phyloP scores from a whole-genome alignment of 176 grass and related monocot species.

The Juncus effusus region DNA sequence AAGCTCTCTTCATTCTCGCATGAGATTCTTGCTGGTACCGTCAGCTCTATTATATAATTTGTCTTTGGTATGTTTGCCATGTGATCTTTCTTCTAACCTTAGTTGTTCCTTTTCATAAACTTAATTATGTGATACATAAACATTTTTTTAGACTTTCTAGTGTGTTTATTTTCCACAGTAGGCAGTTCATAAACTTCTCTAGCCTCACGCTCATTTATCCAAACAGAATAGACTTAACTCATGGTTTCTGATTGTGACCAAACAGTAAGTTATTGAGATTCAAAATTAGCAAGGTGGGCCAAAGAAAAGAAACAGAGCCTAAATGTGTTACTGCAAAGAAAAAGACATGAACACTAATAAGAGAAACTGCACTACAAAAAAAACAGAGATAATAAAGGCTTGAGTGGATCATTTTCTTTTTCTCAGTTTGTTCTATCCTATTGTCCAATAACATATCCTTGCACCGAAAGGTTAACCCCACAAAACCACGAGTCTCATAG shows the following conservation, averaged over 20 bases:
- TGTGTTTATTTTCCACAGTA: slow-evolving; percentile 1
- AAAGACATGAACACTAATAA: slow-evolving; percentile 15
- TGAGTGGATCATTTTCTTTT: slow-evolving; percentile 4
- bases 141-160: not conserved
- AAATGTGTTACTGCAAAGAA: slow-evolving; percentile 2
- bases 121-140: too few relatives aligned
- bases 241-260: not conserved
- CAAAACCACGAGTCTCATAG: not conserved
- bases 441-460: slow-evolving; percentile 3
- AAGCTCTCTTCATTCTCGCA: not conserved
- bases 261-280: not conserved
- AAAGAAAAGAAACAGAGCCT: not conserved
- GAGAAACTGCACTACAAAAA: slow-evolving; percentile 8
- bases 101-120: too few relatives aligned
- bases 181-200: too few relatives aligned
- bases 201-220: too few relatives aligned
- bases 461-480: slow-evolving; percentile 21
- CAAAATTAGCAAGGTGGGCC: slow-evolving; percentile 15
- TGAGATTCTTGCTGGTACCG: not conserved
- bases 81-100: slow-evolving; percentile 11
- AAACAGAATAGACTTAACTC: not conserved
- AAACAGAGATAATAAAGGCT: not conserved
- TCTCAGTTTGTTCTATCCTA: not conserved
- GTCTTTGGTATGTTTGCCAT: slow-evolving; percentile 18
- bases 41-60: slow-evolving; percentile 2